Conservation (phyloP, 2,329 filamentous ascomycete genomes). For the Pseudomassariella vexata region DNA sequence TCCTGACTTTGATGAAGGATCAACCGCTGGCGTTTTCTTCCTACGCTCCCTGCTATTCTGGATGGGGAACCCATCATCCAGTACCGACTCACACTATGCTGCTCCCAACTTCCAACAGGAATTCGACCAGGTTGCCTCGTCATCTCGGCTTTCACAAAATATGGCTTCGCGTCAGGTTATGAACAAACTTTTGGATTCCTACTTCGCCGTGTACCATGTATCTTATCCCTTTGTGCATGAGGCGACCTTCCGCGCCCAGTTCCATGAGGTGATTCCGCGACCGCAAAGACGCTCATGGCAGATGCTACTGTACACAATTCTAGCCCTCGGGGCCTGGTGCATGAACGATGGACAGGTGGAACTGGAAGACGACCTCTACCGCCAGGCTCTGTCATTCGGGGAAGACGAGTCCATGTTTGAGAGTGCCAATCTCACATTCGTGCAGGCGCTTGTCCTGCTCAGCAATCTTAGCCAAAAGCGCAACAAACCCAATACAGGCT, state of each 20-base stretch:
- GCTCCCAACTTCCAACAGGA: neutral
- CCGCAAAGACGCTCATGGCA: constrained; percentile 24
- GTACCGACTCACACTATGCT: neutral
- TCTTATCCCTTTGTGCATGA: constrained; percentile 41
- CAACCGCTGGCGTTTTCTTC: constrained; percentile 24
- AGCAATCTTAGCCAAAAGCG: constrained; percentile 40
- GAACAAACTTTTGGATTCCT: constrained; percentile 26
- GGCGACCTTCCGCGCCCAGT: constrained; percentile 33
- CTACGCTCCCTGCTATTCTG: constrained; percentile 20
- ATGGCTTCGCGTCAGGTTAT: constrained; percentile 19
- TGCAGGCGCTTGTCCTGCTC: constrained; percentile 23
- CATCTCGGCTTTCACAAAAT: constrained; percentile 12
- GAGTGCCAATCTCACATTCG: constrained; percentile 24
- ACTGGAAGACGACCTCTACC: constrained; percentile 23
- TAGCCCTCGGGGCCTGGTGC: constrained; percentile 31
- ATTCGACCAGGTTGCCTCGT: constrained; percentile 7
- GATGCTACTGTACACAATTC: constrained; percentile 29
- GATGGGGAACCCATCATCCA: constrained; percentile 13
- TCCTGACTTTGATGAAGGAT: constrained; percentile 10
- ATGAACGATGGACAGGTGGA: constrained; percentile 17
- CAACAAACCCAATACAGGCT: constrained; percentile 42
- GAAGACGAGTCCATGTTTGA: constrained; percentile 25
- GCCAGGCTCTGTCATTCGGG: constrained; percentile 19
- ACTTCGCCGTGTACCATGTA: constrained; percentile 37
- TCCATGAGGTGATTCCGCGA: constrained; percentile 24